phyloP scores from a whole-genome alignment of 306 rosid species.

The Biancaea sappan region DNA sequence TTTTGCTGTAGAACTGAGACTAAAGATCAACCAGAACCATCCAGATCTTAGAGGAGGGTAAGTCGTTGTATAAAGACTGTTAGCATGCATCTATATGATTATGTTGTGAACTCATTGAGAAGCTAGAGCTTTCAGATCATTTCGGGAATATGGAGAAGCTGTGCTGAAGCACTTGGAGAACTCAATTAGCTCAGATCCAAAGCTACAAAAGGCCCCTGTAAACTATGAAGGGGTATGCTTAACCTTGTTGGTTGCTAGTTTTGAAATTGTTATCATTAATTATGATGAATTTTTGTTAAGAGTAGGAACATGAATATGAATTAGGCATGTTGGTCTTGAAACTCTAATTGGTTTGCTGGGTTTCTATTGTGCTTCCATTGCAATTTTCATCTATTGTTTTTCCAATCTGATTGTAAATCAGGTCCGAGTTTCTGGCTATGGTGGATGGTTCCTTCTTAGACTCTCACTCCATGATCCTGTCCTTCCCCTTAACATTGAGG shows the following conservation, averaged over 20 bases:
- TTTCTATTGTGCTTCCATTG: background rate
- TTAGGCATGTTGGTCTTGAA: background rate
- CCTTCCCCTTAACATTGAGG: conserved; percentile 97
- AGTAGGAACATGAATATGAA: background rate
- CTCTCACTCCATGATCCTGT: conserved; percentile 97
- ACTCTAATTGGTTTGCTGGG: conserved; percentile 16
- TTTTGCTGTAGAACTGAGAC: conserved; percentile 72
- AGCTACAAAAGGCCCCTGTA: conserved; percentile 77
- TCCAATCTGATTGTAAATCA: conserved; percentile 44
- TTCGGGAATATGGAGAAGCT: conserved; percentile 87
- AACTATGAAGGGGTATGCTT: conserved; percentile 85
- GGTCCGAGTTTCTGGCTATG: conserved; percentile 88
- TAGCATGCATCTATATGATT: conserved; percentile 11
- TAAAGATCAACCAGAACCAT: conserved; percentile 84
- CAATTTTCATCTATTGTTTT: conserved; percentile 27
- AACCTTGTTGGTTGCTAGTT: background rate
- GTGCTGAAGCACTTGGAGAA: conserved; percentile 82
- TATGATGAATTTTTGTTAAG: conserved; percentile 2
- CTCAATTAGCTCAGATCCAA: conserved; percentile 53
- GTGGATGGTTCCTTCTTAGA: conserved; percentile 96
- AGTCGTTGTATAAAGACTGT: conserved; percentile 29
- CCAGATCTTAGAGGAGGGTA: conserved; percentile 91
- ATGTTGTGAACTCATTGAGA: conserved; percentile 43
- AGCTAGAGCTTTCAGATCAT: conserved; percentile 60
- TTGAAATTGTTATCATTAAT: conserved; percentile 6